Base-by-base conservation (phyloP, 1,284 basidiomycete genomes). In the Coniophora puteana region DNA sequence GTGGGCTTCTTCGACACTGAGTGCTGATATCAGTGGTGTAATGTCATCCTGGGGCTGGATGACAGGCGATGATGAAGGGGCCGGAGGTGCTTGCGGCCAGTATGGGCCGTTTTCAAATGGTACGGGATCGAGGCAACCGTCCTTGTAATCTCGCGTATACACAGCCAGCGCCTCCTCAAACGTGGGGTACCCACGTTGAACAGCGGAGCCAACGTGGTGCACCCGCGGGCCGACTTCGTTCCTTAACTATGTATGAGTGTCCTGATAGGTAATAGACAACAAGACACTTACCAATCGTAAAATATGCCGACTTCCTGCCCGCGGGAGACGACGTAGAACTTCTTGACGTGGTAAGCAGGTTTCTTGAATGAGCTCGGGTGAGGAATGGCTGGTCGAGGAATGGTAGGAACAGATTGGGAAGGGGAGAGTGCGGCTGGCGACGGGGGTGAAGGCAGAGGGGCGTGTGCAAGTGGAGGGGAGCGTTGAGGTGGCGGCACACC, bases 231-330 rank as follows among this genome's bases (percentile, higher is more conserved):
- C 8, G n/a, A 31, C 29, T 6, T 31, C 29, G n/a, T 7, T 14
- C 29, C 29, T 31, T n/a, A 31, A 18, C 14, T 7, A 31, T n/a
- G n/a, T n/a, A 31, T n/a, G 29, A 31, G 29, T 27, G n/a, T 27
- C n/a, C 10, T 10, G 26, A 31, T n/a, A 31, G 20, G 6, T n/a
- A 31, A n/a, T 31, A 31, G 7, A 18, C 8, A 31, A n/a, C 6
- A 18, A 8, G 8, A 14, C 7, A 14, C 29, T 7, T 18, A 31
- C 29, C 29, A 31, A 31, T 31, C 29, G 29, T 31, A 31, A 18
- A 31, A 31, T 31, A 31, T 31, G 20, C 29, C 29, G 20, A 31
- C 29, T 31, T 31, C 29, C n/a, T 31, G 29, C n/a, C 29, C 29
- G 20, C 14, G n/a, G n/a, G 29, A 14, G 6, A 31, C 20, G 7